phyloP scores from a whole-genome alignment of 2,329 filamentous ascomycete genomes.

The Cladosporium colombiae region DNA sequence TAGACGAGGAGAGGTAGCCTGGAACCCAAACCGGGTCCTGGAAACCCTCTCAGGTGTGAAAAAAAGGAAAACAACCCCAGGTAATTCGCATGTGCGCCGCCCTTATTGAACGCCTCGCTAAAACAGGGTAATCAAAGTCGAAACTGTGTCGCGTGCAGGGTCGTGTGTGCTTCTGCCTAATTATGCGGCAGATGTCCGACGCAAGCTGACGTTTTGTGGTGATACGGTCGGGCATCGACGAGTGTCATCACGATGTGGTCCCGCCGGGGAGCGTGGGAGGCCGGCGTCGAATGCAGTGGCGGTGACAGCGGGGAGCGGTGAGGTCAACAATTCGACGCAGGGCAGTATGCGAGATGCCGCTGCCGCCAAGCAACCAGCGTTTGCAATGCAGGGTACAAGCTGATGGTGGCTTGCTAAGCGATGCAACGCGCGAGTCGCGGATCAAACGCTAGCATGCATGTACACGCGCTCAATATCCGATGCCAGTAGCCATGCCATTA shows the following conservation, averaged over 20 bases:
- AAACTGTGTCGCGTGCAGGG: conserved; percentile 13
- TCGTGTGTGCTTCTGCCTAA: conserved; percentile 9
- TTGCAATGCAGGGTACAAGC: conserved; percentile 22
- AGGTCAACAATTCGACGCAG: conserved; percentile 9
- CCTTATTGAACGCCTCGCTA: conserved; percentile 34
- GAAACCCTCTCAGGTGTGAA: conserved; percentile 12
- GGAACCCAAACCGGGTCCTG: background rate
- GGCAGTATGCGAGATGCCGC: conserved; percentile 9
- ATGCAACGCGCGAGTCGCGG: conserved; percentile 14
- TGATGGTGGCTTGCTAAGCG: conserved; percentile 10
- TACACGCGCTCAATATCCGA: conserved; percentile 31
- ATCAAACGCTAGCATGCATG: conserved; percentile 16
- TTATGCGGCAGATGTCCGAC: background rate
- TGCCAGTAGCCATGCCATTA: conserved; percentile 48
- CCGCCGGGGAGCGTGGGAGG: conserved; percentile 8
- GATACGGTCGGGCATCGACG: conserved; percentile 10
- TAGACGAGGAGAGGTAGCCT: conserved; percentile 3
- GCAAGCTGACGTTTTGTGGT: background rate
- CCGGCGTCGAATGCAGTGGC: conserved; percentile 3
- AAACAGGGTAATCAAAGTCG: conserved; percentile 26
- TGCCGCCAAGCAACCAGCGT: conserved; percentile 25
- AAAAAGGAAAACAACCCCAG: conserved; percentile 33
- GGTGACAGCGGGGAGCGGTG: conserved; percentile 14
- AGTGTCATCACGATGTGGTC: background rate
- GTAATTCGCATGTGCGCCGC: conserved; percentile 18